A percentile compares a stretch with the other conserved stretches of the same genome.
These are phyloP conservation scores for Corynespora cassiicola DNA, from an alignment of 2,329 filamentous ascomycete genomes.

Conservation along the genomic window DNA sequence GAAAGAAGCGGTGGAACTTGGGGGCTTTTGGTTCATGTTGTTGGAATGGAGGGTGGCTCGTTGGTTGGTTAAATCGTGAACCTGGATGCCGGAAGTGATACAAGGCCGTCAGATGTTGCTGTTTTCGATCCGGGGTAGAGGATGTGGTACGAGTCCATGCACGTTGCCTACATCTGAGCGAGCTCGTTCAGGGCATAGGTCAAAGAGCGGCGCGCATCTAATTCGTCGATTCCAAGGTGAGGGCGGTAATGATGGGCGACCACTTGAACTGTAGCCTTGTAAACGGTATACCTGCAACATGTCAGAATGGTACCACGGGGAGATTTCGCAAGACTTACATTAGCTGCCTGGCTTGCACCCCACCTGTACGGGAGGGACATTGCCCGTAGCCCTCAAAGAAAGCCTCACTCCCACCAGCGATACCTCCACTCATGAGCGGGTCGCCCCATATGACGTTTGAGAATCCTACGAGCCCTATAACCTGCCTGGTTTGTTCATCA, in stretches of 20 bases:
- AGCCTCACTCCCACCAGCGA: slow-evolving; percentile 43
- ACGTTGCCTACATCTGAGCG: slow-evolving; percentile 28
- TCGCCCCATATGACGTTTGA: slow-evolving; percentile 64
- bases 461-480: slow-evolving; percentile 61
- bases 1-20: too few species aligned
- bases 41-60: too few species aligned
- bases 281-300: slow-evolving; percentile 51
- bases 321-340: slow-evolving; percentile 42
- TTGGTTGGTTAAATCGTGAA: too few species aligned
- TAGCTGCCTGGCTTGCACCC: slow-evolving; percentile 45
- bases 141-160: slow-evolving; percentile 5
- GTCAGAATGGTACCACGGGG: slow-evolving; percentile 9
- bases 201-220: slow-evolving; percentile 51
- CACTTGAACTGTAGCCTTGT: slow-evolving; percentile 50
- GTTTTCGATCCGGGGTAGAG: not conserved
- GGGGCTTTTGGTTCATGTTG: too few species aligned
- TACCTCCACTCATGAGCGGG: slow-evolving; percentile 58
- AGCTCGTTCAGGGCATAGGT: slow-evolving; percentile 47
- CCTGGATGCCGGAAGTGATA: too few species aligned
- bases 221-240: slow-evolving; percentile 47
- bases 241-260: slow-evolving; percentile 54
- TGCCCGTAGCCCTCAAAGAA: slow-evolving; percentile 53
- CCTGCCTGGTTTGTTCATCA: slow-evolving; percentile 53
- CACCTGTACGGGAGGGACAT: slow-evolving; percentile 35
- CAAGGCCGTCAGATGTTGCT: slow-evolving; percentile 11